phyloP scores from a whole-genome alignment of 805 yeast genomes.

The Candida patagonica region DNA sequence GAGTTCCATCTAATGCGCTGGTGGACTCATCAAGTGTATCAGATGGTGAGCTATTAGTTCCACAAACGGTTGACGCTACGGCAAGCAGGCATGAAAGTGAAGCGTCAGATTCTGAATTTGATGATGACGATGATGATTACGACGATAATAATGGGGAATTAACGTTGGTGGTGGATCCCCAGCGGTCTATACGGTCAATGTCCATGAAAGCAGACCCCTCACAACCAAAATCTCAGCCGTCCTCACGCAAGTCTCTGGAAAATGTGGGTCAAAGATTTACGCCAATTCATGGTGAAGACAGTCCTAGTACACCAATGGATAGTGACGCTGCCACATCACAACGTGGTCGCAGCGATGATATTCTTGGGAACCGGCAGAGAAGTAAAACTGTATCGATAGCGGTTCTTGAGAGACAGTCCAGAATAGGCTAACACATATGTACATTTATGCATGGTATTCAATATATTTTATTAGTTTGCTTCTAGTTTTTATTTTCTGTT shows the following conservation, averaged over 20 bases:
- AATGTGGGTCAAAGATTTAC: too few species aligned
- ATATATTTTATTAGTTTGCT: not conserved
- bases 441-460: not conserved
- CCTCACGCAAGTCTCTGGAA: too few species aligned
- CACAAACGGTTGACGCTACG: not conserved
- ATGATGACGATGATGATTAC: conserved; percentile 9
- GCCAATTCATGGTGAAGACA: too few species aligned
- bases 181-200: conserved; percentile 6
- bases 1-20: not conserved
- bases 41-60: not conserved
- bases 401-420: too few species aligned
- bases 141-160: conserved; percentile 15
- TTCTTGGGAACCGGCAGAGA: too few species aligned
- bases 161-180: conserved; percentile 19
- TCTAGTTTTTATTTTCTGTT: too few species aligned
- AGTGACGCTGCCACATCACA: too few species aligned
- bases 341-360: too few species aligned
- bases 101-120: conserved; percentile 8
- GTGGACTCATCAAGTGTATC: not conserved
- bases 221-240: too few species aligned
- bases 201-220: conserved; percentile 1
- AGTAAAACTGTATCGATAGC: too few species aligned
- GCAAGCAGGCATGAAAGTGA: not conserved
- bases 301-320: too few species aligned
- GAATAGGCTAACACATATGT: not conserved